Percentiles rank a stretch among this genome's conserved stretches.
Conservation (phyloP, 2,329 filamentous ascomycete genomes). For the Sarocladiaceae sp. region DNA sequence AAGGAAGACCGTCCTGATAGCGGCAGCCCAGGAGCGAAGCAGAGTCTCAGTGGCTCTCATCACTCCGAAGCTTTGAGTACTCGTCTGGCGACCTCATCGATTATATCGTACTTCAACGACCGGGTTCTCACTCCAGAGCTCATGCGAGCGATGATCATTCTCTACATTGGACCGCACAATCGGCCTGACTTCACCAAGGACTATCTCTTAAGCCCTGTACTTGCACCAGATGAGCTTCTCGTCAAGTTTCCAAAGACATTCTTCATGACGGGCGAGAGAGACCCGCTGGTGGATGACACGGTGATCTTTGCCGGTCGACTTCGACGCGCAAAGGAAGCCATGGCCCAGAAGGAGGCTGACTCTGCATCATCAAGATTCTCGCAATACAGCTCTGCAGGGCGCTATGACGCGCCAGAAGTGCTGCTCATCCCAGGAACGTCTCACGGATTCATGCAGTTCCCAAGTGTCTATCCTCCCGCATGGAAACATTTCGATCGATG, state of each 20-base stretch:
- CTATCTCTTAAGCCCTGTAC: constrained; percentile 82
- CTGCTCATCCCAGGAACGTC: constrained; percentile 82
- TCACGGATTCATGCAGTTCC: constrained; percentile 93
- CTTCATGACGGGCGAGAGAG: constrained; percentile 90
- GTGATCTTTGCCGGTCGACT: constrained; percentile 91
- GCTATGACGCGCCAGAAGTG: constrained; percentile 58
- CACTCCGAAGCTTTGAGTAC: constrained; percentile 64
- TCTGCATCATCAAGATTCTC: not conserved
- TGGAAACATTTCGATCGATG: constrained; percentile 83
- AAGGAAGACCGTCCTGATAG: not conserved
- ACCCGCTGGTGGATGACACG: constrained; percentile 93
- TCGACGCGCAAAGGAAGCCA: constrained; percentile 68
- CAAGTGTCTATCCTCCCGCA: constrained; percentile 79
- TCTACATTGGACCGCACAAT: constrained; percentile 92
- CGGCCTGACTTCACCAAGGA: constrained; percentile 90
- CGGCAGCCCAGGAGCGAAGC: not conserved
- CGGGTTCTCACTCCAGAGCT: constrained; percentile 92
- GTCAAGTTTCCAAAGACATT: constrained; percentile 90
- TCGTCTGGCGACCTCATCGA: constrained; percentile 89
- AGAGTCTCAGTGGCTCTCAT: constrained; percentile 36
- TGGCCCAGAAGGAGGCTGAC: constrained; percentile 24
- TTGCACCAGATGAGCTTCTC: constrained; percentile 81
- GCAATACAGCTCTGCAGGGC: constrained; percentile 25
- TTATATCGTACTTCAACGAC: constrained; percentile 98
- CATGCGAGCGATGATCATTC: constrained; percentile 98